phyloP scores from a whole-genome alignment of 208 protist genomes.

The Crithidia acanthocephali region DNA sequence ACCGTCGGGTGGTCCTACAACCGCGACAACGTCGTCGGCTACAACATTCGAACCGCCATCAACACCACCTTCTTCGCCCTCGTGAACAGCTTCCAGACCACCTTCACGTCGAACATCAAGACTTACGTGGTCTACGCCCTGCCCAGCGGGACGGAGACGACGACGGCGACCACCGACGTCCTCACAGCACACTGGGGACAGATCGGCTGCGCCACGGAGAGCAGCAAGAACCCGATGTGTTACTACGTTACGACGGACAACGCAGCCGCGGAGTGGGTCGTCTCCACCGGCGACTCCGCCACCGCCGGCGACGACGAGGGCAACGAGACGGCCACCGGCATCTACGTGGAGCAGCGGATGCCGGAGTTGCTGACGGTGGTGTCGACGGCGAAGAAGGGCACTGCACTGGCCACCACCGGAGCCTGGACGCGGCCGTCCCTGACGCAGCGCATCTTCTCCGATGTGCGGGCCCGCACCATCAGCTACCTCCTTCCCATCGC shows the following conservation, averaged over 20 bases:
- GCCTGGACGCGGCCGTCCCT: conserved; percentile 33
- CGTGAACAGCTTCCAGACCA: conserved; percentile 34
- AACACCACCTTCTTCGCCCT: conserved; percentile 38
- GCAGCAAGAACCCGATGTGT: conserved; percentile 22
- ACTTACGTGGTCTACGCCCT: conserved; percentile 43
- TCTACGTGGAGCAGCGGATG: conserved; percentile 29
- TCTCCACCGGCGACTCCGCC: conserved; percentile 10
- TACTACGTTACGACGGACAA: conserved; percentile 24
- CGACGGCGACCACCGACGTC: neutral
- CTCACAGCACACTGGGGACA: conserved; percentile 40
- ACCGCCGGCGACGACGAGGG: neutral
- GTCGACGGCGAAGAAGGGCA: conserved; percentile 23
- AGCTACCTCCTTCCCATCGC: conserved; percentile 44
- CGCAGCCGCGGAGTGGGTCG: conserved; percentile 21
- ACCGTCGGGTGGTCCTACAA: conserved; percentile 44
- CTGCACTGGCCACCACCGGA: conserved; percentile 27
- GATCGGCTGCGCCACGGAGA: conserved; percentile 36
- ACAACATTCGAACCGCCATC: conserved; percentile 24
- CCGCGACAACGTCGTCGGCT: conserved; percentile 35
- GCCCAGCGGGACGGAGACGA: conserved; percentile 9
- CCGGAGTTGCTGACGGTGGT: conserved; percentile 24
- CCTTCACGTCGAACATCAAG: conserved; percentile 40
- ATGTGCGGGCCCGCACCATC: conserved; percentile 28
- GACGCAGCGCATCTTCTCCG: conserved; percentile 25
- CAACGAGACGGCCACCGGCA: conserved; percentile 2